Conservation (phyloP, 306 rosid species). For the Cajanus cajan region DNA sequence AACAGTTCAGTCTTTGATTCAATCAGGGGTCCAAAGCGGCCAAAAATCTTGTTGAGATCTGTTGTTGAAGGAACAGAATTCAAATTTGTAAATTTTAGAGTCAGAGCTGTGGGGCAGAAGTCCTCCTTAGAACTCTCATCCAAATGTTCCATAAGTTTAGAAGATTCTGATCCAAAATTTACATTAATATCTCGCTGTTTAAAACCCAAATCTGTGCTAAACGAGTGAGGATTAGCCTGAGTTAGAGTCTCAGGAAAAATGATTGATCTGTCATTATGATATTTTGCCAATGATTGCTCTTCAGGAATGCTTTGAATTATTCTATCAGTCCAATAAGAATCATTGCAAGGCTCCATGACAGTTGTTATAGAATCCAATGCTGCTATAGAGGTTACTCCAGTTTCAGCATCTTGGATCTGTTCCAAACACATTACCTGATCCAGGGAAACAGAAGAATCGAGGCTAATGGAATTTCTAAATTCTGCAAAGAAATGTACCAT, state of each 20-base stretch:
- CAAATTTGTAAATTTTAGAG: slow-evolving; percentile 60
- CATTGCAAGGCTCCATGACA: slow-evolving; percentile 39
- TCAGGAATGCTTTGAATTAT: slow-evolving; percentile 50
- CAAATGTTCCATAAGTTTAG: slow-evolving; percentile 14
- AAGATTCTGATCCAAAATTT: slow-evolving; percentile 35
- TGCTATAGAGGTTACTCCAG: slow-evolving; percentile 32
- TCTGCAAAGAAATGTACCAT: slow-evolving; percentile 44
- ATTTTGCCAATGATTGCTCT: slow-evolving; percentile 34
- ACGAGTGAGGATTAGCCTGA: slow-evolving; percentile 15
- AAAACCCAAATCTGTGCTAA: slow-evolving; percentile 8
- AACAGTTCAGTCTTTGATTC: slow-evolving; percentile 69
- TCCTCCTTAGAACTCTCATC: slow-evolving; percentile 38
- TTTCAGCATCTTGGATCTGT: slow-evolving; percentile 39
- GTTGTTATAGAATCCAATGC: slow-evolving; percentile 26
- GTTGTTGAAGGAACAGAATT: slow-evolving; percentile 60
- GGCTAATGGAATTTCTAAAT: slow-evolving; percentile 44
- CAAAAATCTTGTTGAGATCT: slow-evolving; percentile 61
- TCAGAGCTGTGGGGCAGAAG: slow-evolving; percentile 56
- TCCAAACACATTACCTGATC: slow-evolving; percentile 35
- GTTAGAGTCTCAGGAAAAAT: slow-evolving; percentile 15
- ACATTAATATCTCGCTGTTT: not conserved
- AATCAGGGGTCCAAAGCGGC: slow-evolving; percentile 53
- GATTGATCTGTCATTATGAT: slow-evolving; percentile 36
- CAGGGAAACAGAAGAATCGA: slow-evolving; percentile 23
- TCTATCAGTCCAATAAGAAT: slow-evolving; percentile 72